Evolutionary conservation across 345 rosid species (phyloP).

Genomic region (Jatropha curcas): DNA sequence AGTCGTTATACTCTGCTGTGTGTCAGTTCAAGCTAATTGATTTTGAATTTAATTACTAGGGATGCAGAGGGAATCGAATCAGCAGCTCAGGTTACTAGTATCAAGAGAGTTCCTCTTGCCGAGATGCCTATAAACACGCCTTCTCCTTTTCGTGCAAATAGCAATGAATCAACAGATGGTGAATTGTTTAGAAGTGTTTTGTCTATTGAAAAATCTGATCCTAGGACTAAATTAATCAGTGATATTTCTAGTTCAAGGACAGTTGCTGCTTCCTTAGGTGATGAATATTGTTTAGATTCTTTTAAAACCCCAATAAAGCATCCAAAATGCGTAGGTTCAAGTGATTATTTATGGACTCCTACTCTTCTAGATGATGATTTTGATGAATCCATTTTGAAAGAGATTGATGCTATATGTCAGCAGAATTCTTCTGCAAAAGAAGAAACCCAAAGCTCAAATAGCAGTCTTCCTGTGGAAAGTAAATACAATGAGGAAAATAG

Average conservation of each 20-base stretch:
- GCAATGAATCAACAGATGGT: slow-evolving; percentile 15
- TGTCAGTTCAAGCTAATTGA: not conserved
- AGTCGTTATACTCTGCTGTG: not conserved
- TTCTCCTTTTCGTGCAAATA: slow-evolving; percentile 14
- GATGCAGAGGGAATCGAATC: slow-evolving; percentile 30
- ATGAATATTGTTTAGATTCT: slow-evolving; percentile 28
- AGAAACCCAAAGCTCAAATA: slow-evolving; percentile 29
- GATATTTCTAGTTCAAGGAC: slow-evolving; percentile 21
- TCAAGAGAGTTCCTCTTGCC: slow-evolving; percentile 55
- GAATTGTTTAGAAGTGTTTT: slow-evolving; percentile 12
- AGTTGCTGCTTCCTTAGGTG: slow-evolving; percentile 9
- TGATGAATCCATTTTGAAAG: slow-evolving; percentile 62
- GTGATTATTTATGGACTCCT: slow-evolving; percentile 34
- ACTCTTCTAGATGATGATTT: slow-evolving; percentile 71
- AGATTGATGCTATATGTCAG: slow-evolving; percentile 67
- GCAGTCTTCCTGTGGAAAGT: slow-evolving; percentile 18
- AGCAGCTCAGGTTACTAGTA: slow-evolving; percentile 14
- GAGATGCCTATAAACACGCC: slow-evolving; percentile 51
- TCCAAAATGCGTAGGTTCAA: slow-evolving; percentile 28
- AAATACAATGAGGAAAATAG: slow-evolving; percentile 22
- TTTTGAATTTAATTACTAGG: slow-evolving; percentile 30
- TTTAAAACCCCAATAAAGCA: slow-evolving; percentile 46
- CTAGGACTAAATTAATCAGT: slow-evolving; percentile 12
- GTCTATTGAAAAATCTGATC: slow-evolving; percentile 3
- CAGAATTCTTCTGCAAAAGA: slow-evolving; percentile 46